Evolutionary conservation across 305 asterid genomes (phyloP).

Genomic region (Fraxinus velutina): DNA sequence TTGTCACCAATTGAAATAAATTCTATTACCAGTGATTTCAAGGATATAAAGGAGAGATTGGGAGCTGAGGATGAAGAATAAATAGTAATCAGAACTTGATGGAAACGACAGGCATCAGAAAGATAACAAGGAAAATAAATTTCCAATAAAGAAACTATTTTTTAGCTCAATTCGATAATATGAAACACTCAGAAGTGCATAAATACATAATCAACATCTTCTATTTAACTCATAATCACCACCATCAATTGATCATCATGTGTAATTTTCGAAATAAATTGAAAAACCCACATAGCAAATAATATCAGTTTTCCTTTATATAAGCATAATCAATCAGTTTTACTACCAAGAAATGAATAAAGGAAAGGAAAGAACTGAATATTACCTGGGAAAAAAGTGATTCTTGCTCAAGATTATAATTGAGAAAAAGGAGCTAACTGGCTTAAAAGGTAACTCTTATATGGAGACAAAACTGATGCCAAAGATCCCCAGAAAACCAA

Average conservation of each 20-base stretch:
- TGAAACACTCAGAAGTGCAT: neutral
- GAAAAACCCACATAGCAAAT: slow-evolving; percentile 20
- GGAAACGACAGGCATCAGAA: neutral
- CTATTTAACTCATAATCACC: neutral
- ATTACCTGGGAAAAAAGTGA: slow-evolving; percentile 41
- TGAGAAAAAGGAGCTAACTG: slow-evolving; percentile 40
- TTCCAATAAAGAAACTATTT: neutral
- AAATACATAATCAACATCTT: neutral
- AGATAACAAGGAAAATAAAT: neutral
- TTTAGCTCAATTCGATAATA: neutral
- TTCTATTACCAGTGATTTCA: slow-evolving; percentile 26
- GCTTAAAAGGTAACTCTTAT: slow-evolving; percentile 36
- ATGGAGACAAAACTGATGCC: slow-evolving; percentile 55
- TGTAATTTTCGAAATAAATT: slow-evolving; percentile 15
- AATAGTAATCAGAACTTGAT: neutral
- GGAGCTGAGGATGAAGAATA: slow-evolving; percentile 12
- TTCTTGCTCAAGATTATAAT: slow-evolving; percentile 29
- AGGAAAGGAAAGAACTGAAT: slow-evolving; percentile 1
- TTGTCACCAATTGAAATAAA: slow-evolving; percentile 16
- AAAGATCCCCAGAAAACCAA: slow-evolving; percentile 48
- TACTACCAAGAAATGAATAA: slow-evolving; percentile 15
- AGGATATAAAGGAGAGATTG: slow-evolving; percentile 6
- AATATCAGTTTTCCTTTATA: neutral
- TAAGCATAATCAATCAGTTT: slow-evolving; percentile 16
- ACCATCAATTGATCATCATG: slow-evolving; percentile 10